These are phyloP conservation scores for Pseudovirgaria hyperparasitica DNA, from an alignment of 2,329 filamentous ascomycete species.

Conservation along the genomic window DNA sequence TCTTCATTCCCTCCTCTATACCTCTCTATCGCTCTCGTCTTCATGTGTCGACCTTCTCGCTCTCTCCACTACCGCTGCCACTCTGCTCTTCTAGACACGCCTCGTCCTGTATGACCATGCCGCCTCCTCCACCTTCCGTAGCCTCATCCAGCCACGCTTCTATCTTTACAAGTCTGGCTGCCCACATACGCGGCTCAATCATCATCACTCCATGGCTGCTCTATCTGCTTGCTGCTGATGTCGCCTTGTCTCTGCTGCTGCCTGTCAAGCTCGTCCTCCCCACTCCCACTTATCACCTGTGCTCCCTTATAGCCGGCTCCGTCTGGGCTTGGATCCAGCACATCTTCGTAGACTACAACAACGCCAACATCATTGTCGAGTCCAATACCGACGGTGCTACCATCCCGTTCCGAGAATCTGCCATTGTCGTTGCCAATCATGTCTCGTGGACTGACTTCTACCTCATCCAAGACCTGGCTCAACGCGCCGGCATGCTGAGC, in stretches of 20 bases:
- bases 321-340: constrained; percentile 46
- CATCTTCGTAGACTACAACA: constrained; percentile 43
- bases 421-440: constrained; percentile 48
- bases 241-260: constrained; percentile 25
- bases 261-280: constrained; percentile 25
- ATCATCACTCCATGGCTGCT: constrained; percentile 40
- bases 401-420: constrained; percentile 42
- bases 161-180: no score
- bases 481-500: constrained; percentile 44
- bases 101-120: no score
- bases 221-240: constrained; percentile 39
- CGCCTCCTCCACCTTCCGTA: no score
- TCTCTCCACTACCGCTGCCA: no score
- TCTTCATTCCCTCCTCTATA: no score
- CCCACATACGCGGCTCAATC: constrained; percentile 30
- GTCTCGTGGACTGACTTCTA: constrained; percentile 52
- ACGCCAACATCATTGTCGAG: constrained; percentile 39
- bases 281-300: constrained; percentile 38
- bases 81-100: no score
- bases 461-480: constrained; percentile 47
- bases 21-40: no score
- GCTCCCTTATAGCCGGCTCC: constrained; percentile 41
- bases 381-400: constrained; percentile 26
- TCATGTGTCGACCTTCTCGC: no score
- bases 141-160: no score